A percentile compares a stretch with the other conserved stretches of the same genome.
Conservation (phyloP, 2,329 filamentous ascomycete species). For the Pestalotiopsis sp. region DNA sequence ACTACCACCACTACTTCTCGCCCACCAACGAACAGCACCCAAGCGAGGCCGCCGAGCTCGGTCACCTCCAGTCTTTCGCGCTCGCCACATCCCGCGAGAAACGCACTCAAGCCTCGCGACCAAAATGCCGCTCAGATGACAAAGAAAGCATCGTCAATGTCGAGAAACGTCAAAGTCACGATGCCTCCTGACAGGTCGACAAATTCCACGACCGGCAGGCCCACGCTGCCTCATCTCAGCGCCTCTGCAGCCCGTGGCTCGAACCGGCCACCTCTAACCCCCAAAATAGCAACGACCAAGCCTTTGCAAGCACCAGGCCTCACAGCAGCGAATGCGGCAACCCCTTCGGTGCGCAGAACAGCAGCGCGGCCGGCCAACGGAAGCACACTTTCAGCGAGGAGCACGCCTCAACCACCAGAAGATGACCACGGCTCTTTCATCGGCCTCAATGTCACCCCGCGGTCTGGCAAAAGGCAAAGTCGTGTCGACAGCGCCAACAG, state of each 20-base stretch:
- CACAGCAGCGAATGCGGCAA: slow-evolving; percentile 40
- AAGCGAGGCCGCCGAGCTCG: background rate
- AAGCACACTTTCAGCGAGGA: slow-evolving; percentile 29
- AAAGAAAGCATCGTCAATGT: slow-evolving; percentile 25
- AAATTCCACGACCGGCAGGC: slow-evolving; percentile 52
- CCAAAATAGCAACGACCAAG: slow-evolving; percentile 55
- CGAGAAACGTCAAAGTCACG: slow-evolving; percentile 30
- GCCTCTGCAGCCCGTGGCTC: slow-evolving; percentile 60
- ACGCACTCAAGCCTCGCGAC: slow-evolving; percentile 31
- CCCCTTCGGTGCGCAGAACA: slow-evolving; percentile 44
- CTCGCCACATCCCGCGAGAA: slow-evolving; percentile 8
- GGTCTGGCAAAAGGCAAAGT: slow-evolving; percentile 73
- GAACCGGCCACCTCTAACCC: slow-evolving; percentile 53
- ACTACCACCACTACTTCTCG: background rate
- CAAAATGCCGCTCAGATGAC: slow-evolving; percentile 41
- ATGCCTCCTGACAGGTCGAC: slow-evolving; percentile 48
- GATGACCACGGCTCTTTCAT: slow-evolving; percentile 59
- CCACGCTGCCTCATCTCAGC: slow-evolving; percentile 71
- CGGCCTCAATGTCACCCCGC: slow-evolving; percentile 74
- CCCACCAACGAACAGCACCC: background rate
- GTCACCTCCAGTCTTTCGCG: background rate
- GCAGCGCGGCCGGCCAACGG: slow-evolving; percentile 24
- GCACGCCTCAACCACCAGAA: slow-evolving; percentile 45
- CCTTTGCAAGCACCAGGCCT: slow-evolving; percentile 28
- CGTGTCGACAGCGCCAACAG: slow-evolving; percentile 70